Conservation (phyloP, 2,329 filamentous ascomycete species). For the Pleomassaria siparia region DNA sequence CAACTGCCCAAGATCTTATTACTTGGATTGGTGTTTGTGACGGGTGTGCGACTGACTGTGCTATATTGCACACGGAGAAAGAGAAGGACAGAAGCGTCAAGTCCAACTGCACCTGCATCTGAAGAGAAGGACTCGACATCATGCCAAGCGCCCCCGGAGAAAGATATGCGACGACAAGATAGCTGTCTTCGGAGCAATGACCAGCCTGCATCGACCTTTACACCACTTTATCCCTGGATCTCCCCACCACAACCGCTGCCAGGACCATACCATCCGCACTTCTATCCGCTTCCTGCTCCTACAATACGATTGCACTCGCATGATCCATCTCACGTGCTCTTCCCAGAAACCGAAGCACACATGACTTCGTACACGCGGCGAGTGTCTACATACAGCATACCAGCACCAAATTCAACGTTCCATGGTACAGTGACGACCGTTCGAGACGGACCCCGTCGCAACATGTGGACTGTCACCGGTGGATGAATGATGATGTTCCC, state of each 20-base stretch:
- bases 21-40: constrained; percentile 19
- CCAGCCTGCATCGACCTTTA: constrained; percentile 18
- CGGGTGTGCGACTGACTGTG: constrained; percentile 17
- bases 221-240: constrained; percentile 37
- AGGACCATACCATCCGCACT: constrained; percentile 38
- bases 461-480: constrained; percentile 36
- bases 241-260: constrained; percentile 33
- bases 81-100: constrained; percentile 13
- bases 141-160: constrained; percentile 11
- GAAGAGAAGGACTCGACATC: constrained; percentile 10
- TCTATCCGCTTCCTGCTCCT: constrained; percentile 38
- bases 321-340: constrained; percentile 3
- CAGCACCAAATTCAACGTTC: constrained; percentile 12
- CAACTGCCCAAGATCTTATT: constrained; percentile 19
- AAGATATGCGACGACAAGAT: constrained; percentile 14
- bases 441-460: constrained; percentile 34
- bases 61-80: constrained; percentile 17
- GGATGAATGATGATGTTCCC: constrained; percentile 24
- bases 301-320: constrained; percentile 24
- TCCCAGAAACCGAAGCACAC: constrained; percentile 6
- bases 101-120: not conserved
- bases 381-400: constrained; percentile 25
- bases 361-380: constrained; percentile 29
- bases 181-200: constrained; percentile 8
- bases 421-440: constrained; percentile 27